Evolutionary conservation across 1,284 basidiomycete species (phyloP), one percentile per base, ranked within the genome.

Genomic region (Jaminaea rosea): DNA sequence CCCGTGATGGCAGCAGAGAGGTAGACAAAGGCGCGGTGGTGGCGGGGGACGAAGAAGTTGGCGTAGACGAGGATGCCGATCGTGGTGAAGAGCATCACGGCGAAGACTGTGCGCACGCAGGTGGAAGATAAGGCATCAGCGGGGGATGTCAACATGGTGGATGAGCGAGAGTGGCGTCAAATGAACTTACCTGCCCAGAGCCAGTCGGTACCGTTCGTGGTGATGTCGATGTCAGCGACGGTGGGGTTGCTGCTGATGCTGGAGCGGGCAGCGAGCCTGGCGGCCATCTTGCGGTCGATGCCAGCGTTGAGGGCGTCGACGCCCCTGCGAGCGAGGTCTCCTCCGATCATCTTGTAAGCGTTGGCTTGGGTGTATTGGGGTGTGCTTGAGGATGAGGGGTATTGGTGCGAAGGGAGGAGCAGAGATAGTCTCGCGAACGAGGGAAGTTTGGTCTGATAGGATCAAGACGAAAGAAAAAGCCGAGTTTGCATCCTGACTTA

Each of bases 1-100:
- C 56, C 60, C 1, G 69, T 61, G 27, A 73, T 65, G 47, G 58
- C 55, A 17, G 79, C 77, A 54, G 80, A 81, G 27, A 67, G 59
- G 59, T 65, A 63, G 56, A 60, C 55, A 61, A 81, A 81, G 0
- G 80, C 75, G 78, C 81, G 83, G 26, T 81, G 59, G 44, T 64
- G 61, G 36, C 58, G 65, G 46, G 47, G 48, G 2, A 62, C 50
- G 55, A 53, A 56, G 48, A 59, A 44, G 37, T 29, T 34, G 44
- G 49, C 56, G 63, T 59, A 65, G 46, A 56, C 44, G 48, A 69
- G 65, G 54, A 69, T 55, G n/a, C 41, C 62, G 26, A 75, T 49
- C 32, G 63, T 66, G 19, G 60, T 58, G 8, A 55, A n/a, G 34
- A 60, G 55, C 72, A 76, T 74, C 46, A 74, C 50, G 11, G 65